A percentile compares a stretch with the other conserved stretches of the same genome.
Evolutionary conservation across 2,329 filamentous ascomycete genomes (phyloP).

Genomic region (Diaporthe citriasiana): DNA sequence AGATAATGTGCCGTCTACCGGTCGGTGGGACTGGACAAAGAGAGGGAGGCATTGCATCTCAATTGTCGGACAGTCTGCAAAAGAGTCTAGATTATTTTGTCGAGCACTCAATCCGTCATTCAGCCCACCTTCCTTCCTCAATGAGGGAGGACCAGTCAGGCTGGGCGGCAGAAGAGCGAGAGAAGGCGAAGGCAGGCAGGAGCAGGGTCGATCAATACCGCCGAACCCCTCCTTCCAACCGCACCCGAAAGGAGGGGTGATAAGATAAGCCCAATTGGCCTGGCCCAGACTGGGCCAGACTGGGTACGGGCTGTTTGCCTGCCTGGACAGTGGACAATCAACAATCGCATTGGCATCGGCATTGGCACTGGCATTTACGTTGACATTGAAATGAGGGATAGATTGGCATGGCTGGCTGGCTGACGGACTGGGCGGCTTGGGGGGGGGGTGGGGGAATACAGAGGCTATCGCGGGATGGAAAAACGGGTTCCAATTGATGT

Average conservation of each 20-base stretch:
- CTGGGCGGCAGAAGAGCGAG: not conserved
- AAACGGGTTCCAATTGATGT: not conserved
- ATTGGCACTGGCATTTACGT: not conserved
- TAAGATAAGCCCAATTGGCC: conserved; percentile 40
- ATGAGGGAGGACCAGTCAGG: not conserved
- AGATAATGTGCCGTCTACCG: not conserved
- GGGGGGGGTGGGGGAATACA: not conserved
- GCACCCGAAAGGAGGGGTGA: conserved; percentile 42
- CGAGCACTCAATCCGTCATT: not conserved
- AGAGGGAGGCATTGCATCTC: conserved; percentile 8
- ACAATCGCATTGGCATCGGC: conserved; percentile 18
- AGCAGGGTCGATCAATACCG: not conserved
- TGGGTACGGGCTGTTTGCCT: conserved; percentile 2
- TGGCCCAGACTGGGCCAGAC: not conserved
- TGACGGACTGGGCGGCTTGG: not conserved
- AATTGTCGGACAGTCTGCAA: not conserved
- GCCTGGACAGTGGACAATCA: not conserved
- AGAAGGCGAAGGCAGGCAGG: not conserved
- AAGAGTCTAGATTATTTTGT: not conserved
- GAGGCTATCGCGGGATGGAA: conserved; percentile 35
- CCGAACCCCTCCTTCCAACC: conserved; percentile 40
- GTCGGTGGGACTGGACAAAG: not conserved
- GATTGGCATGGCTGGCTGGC: not conserved
- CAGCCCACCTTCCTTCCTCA: not conserved
- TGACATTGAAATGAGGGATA: not conserved